Evolutionary conservation across 768 basidiomycete species (phyloP).

Genomic region (Hericium erinaceus): DNA sequence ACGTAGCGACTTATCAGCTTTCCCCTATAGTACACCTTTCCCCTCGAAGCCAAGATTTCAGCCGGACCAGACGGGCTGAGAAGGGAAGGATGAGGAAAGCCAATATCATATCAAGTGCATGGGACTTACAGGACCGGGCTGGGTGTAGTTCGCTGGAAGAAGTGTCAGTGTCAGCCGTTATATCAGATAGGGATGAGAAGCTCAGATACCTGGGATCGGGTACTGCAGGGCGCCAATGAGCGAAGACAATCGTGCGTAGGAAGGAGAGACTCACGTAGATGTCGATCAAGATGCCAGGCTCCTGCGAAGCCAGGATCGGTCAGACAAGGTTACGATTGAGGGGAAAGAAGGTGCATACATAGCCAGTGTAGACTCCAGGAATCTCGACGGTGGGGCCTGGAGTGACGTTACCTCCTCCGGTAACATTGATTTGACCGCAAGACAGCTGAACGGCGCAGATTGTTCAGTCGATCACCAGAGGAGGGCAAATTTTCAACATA

Average conservation of each 20-base stretch:
- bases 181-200: neutral
- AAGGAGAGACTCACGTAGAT: conserved; percentile 16
- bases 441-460: conserved; percentile 9
- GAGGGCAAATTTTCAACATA: neutral
- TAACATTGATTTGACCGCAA: conserved; percentile 27
- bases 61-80: conserved; percentile 1
- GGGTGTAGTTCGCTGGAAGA: conserved; percentile 1
- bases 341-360: neutral
- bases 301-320: conserved; percentile 9
- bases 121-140: conserved; percentile 3
- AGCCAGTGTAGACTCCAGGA: conserved; percentile 26
- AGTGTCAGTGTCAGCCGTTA: neutral
- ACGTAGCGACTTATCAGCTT: no score
- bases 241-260: neutral
- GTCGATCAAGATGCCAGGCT: conserved; percentile 24
- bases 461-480: neutral
- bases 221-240: neutral
- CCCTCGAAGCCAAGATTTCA: neutral
- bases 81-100: neutral
- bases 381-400: conserved; percentile 25
- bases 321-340: neutral
- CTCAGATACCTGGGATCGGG: neutral
- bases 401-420: conserved; percentile 22
- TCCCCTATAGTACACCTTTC: no score
- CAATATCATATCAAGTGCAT: neutral